A percentile compares a stretch with the other conserved stretches of the same genome.
phyloP scores from a whole-genome alignment of 352 stramenopile genomes.

The Phytophthora constricta region DNA sequence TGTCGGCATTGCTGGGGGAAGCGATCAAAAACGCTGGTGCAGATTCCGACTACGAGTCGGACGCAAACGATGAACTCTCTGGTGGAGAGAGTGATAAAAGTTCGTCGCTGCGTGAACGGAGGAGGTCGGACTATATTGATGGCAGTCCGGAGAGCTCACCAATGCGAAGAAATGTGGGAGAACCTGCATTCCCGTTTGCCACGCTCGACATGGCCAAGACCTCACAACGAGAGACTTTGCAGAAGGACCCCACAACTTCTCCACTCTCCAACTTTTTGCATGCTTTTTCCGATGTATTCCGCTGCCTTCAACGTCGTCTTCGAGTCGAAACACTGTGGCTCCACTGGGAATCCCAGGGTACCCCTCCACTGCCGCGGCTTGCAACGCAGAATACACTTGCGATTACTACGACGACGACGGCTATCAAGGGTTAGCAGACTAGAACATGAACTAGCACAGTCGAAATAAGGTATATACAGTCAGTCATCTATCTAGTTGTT shows the following conservation, averaged over 20 bases:
- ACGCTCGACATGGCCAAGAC: constrained; percentile 37
- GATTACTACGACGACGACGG: constrained; percentile 66
- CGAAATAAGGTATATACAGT: constrained; percentile 20
- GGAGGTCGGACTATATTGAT: constrained; percentile 52
- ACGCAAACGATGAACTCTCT: constrained; percentile 38
- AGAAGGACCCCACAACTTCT: constrained; percentile 1
- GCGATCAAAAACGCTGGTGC: constrained; percentile 45
- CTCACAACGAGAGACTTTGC: constrained; percentile 28
- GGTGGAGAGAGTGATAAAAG: constrained; percentile 19
- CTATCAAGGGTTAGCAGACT: constrained; percentile 33
- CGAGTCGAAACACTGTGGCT: constrained; percentile 31
- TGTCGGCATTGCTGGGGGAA: constrained; percentile 55
- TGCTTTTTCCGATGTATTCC: constrained; percentile 50
- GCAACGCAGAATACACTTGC: constrained; percentile 53
- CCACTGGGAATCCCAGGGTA: constrained; percentile 56
- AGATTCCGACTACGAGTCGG: constrained; percentile 34
- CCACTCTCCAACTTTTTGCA: constrained; percentile 22
- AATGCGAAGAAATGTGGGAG: constrained; percentile 58
- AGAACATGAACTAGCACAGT: constrained; percentile 7
- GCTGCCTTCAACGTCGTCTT: constrained; percentile 12
- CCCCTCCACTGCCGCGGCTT: constrained; percentile 44
- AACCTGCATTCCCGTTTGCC: constrained; percentile 36
- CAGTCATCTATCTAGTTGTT: constrained; percentile 19
- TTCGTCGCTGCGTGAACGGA: constrained; percentile 21
- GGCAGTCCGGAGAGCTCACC: constrained; percentile 74